Evolutionary conservation across 2,329 filamentous ascomycete genomes (phyloP).

Genomic region (Trichoderma cornu-damae): DNA sequence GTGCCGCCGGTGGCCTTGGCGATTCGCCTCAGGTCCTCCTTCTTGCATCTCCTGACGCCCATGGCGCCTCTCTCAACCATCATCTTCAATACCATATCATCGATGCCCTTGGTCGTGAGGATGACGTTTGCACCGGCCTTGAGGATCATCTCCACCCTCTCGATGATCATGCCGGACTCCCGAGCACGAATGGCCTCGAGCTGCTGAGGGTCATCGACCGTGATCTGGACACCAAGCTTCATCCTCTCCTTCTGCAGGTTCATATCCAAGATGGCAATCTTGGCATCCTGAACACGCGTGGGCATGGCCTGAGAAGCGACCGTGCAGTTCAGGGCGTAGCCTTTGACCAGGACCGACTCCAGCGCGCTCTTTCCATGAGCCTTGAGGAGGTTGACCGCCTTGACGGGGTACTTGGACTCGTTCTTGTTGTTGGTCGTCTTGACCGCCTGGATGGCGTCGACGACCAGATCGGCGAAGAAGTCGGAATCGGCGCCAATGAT

Average conservation of each 20-base stretch:
- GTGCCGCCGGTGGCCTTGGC: conserved; percentile 94
- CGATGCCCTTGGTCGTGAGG: conserved; percentile 96
- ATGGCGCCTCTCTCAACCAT: conserved; percentile 94
- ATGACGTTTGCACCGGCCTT: conserved; percentile 96
- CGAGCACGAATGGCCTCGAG: conserved; percentile 94
- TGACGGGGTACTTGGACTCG: conserved; percentile 95
- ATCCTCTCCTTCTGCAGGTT: conserved; percentile 98
- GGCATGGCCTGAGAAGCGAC: conserved; percentile 98
- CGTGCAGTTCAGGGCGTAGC: conserved; percentile 97
- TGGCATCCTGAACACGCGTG: conserved; percentile 85
- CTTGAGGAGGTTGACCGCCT: conserved; percentile 98
- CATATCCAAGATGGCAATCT: conserved; percentile 96
- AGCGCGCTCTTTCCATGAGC: conserved; percentile 89
- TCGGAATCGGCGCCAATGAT: conserved; percentile 94
- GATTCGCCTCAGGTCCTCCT: conserved; percentile 94
- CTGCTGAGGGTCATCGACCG: conserved; percentile 93
- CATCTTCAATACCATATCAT: conserved; percentile 89
- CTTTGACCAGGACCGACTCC: conserved; percentile 88
- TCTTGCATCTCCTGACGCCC: conserved; percentile 94
- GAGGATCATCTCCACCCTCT: conserved; percentile 93
- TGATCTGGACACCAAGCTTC: conserved; percentile 98
- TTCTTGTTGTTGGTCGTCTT: conserved; percentile 86
- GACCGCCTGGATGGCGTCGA: conserved; percentile 92
- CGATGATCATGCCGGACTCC: conserved; percentile 87
- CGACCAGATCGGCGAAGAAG: conserved; percentile 96